These are phyloP conservation scores for Isabelozyma gotoi DNA, from an alignment of 805 yeast species.

Conservation along the genomic window DNA sequence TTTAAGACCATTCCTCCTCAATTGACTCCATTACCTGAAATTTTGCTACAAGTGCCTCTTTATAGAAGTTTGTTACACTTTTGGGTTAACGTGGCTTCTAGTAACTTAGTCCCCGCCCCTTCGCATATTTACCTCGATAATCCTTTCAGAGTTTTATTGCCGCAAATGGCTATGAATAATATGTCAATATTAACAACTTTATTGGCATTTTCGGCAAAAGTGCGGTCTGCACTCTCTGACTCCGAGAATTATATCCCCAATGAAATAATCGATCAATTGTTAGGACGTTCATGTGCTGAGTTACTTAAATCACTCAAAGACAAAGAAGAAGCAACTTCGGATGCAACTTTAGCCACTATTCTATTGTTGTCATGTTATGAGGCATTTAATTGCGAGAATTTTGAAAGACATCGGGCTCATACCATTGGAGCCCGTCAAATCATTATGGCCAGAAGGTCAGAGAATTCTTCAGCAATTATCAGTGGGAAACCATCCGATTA, in stretches of 20 bases:
- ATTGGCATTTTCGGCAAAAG: slow-evolving; percentile 42
- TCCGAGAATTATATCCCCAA: slow-evolving; percentile 25
- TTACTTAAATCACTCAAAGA: slow-evolving; percentile 51
- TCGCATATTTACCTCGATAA: slow-evolving; percentile 51
- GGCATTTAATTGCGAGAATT: slow-evolving; percentile 41
- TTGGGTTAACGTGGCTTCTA: slow-evolving; percentile 60
- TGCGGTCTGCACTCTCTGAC: slow-evolving; percentile 24
- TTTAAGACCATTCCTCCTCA: slow-evolving; percentile 25
- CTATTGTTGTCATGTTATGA: slow-evolving; percentile 60
- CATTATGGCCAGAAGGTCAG: slow-evolving; percentile 48
- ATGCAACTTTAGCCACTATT: slow-evolving; percentile 63
- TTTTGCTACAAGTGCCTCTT: slow-evolving; percentile 56
- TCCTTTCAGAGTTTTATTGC: slow-evolving; percentile 66
- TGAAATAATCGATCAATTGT: slow-evolving; percentile 49
- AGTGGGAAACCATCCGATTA: background rate
- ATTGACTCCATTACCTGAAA: slow-evolving; percentile 56
- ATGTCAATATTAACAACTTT: slow-evolving; percentile 58
- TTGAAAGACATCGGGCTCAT: slow-evolving; percentile 62
- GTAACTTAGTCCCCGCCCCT: slow-evolving; percentile 66
- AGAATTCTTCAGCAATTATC: slow-evolving; percentile 1
- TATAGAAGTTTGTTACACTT: slow-evolving; percentile 63
- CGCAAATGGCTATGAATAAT: slow-evolving; percentile 63
- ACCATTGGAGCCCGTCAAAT: slow-evolving; percentile 67
- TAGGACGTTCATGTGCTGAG: slow-evolving; percentile 58
- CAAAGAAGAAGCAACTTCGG: slow-evolving; percentile 55